Conservation (phyloP, 176 grass and related monocot genomes). For the Leersia perrieri region DNA sequence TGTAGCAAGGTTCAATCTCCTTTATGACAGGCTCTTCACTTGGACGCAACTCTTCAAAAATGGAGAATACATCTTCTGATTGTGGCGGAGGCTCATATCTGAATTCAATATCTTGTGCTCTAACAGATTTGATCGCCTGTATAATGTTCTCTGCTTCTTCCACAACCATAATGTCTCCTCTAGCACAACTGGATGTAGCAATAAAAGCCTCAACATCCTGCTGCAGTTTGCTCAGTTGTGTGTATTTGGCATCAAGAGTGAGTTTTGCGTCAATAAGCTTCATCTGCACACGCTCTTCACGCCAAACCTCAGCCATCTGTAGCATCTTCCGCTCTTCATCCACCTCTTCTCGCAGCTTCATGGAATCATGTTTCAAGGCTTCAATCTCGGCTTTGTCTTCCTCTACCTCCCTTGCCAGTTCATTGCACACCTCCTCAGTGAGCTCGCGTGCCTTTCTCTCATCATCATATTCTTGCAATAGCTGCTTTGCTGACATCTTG, state of each 20-base stretch:
- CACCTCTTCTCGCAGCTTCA: slow-evolving; percentile 73
- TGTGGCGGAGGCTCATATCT: slow-evolving; percentile 62
- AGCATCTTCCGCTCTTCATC: slow-evolving; percentile 93
- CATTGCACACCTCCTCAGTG: slow-evolving; percentile 89
- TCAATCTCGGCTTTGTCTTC: slow-evolving; percentile 95
- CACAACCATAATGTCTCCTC: slow-evolving; percentile 41
- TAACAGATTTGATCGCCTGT: slow-evolving; percentile 53
- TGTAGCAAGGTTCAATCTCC: slow-evolving; percentile 69
- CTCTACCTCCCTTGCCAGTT: slow-evolving; percentile 87
- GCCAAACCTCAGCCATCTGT: slow-evolving; percentile 98
- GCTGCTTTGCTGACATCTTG: slow-evolving; percentile 65
- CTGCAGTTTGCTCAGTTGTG: slow-evolving; percentile 63
- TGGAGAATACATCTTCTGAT: slow-evolving; percentile 77
- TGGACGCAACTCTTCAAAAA: slow-evolving; percentile 75
- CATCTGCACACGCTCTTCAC: slow-evolving; percentile 96
- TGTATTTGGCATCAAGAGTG: slow-evolving; percentile 74
- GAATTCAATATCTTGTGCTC: slow-evolving; percentile 58
- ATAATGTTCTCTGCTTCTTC: slow-evolving; percentile 70
- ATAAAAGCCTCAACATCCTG: slow-evolving; percentile 58
- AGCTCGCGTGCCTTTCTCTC: slow-evolving; percentile 77
- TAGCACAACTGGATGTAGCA: slow-evolving; percentile 36
- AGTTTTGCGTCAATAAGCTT: slow-evolving; percentile 96
- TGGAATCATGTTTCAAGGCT: slow-evolving; percentile 64
- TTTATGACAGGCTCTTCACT: slow-evolving; percentile 54
- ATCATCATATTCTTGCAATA: slow-evolving; percentile 83